phyloP scores from a whole-genome alignment of 805 yeast genomes.

The Blastobotrys chiropterorum region DNA sequence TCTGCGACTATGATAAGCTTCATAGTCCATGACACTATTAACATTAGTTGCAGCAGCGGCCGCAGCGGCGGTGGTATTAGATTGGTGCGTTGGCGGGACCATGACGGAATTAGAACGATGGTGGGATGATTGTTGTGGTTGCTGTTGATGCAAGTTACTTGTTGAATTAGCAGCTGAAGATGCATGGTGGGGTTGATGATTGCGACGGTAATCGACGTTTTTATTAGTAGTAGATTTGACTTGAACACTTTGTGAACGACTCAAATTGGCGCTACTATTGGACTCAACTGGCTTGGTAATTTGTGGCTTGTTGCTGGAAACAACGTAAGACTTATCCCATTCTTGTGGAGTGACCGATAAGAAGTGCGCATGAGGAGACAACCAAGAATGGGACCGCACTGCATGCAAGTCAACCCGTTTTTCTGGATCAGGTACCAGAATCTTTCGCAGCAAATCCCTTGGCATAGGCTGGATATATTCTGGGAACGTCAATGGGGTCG shows the following conservation, averaged over 20 bases:
- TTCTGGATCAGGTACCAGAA: constrained; percentile 75
- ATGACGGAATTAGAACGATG: constrained; percentile 2
- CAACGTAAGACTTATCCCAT: constrained; percentile 58
- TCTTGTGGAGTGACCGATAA: constrained; percentile 79
- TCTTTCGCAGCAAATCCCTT: constrained; percentile 79
- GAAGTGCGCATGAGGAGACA: constrained; percentile 75
- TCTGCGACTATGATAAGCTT: constrained; percentile 12
- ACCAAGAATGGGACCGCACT: constrained; percentile 81
- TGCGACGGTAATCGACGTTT: not conserved
- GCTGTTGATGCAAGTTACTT: not conserved
- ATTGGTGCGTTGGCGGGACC: constrained; percentile 3
- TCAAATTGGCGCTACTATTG: constrained; percentile 9
- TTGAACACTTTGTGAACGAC: constrained; percentile 24
- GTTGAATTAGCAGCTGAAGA: constrained; percentile 1
- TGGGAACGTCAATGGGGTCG: constrained; percentile 90
- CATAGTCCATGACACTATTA: constrained; percentile 7
- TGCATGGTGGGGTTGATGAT: not conserved
- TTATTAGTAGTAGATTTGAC: constrained; percentile 11
- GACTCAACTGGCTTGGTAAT: constrained; percentile 4
- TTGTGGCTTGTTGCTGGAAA: constrained; percentile 4
- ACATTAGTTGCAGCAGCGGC: constrained; percentile 7
- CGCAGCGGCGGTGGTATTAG: constrained; percentile 7
- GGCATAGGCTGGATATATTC: constrained; percentile 88
- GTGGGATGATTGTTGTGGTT: constrained; percentile 1
- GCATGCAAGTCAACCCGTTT: constrained; percentile 63